Evolutionary conservation across 768 basidiomycete species (phyloP), one percentile per base, ranked within the genome.

Genomic region (Boletus rubescentipes): DNA sequence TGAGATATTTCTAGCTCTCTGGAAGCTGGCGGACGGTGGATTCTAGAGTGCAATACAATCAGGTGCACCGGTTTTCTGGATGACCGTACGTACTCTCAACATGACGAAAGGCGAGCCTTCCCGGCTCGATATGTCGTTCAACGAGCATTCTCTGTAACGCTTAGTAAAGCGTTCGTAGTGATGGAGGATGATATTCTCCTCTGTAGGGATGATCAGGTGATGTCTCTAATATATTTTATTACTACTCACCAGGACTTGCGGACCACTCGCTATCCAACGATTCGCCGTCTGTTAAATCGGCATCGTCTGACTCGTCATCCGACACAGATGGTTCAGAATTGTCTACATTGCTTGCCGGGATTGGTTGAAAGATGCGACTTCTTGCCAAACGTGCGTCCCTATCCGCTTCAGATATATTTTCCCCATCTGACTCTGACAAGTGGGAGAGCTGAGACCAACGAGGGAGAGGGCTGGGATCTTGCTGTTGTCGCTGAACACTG

Each of bases 301-400:
- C 84, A 58, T 89, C 73, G 59, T 92, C 91, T 3, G 91, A 92
- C 68, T 93, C 91, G 58, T 91, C 90, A 46, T 83, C 86, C 9
- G 81, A 82, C 62, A 85, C 76, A 49, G 74, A 77, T 16, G 72
- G 72, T 44, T 85, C 73, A 18, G 77, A 80, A 8, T 80, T 79
- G 23, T 77, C 67, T 18, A 51, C 39, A 31, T 51, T 41, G 23
- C 35, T 26, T 42, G 49, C 40, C 16, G 43, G 31, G 18, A 65
- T 57, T 11, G 73, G 71, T 42, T 71, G 78, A 5, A 77, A 66
- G 11, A 81, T 75, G 21, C 86, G 83, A 8, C 80, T 81, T 67
- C 71, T 89, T 86, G 85, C 87, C 51, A 91, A 71, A 39, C 83
- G 81, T 49, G 85, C 83, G 73, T 91, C 89, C 32, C 87, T 79